Evolutionary conservation across 495 filamentous ascomycete species (phyloP).

Genomic region (Lasiosphaeria miniovina): DNA sequence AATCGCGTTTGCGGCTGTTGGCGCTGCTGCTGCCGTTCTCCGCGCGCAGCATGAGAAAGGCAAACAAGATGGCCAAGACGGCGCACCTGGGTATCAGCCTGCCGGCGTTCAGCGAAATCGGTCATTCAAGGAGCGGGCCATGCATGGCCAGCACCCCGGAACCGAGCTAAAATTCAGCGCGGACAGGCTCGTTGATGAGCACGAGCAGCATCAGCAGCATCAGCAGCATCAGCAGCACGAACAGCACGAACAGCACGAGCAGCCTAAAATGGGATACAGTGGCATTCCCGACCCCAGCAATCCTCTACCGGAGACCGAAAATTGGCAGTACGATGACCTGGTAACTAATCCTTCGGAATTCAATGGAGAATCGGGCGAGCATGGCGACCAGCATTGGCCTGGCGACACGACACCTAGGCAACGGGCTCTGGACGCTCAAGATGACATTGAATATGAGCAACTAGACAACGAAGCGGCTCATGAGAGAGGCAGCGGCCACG

Average conservation of each 20-base stretch:
- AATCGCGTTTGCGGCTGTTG: slow-evolving; percentile 51
- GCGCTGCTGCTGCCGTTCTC: slow-evolving; percentile 47
- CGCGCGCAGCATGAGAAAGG: slow-evolving; percentile 34
- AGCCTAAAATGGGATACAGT: slow-evolving; percentile 58
- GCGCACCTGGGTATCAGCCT: slow-evolving; percentile 25
- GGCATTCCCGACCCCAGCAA: slow-evolving; percentile 59
- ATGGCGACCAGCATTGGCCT: slow-evolving; percentile 37
- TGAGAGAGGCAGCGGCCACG: slow-evolving; percentile 20
- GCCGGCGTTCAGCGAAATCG: slow-evolving; percentile 45
- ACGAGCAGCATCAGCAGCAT: slow-evolving; percentile 17
- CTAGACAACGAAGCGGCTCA: slow-evolving; percentile 17
- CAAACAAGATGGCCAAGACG: slow-evolving; percentile 33
- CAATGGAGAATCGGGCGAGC: slow-evolving; percentile 33
- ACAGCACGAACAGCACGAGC: slow-evolving; percentile 46
- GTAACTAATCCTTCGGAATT: slow-evolving; percentile 41
- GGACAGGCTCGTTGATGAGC: slow-evolving; percentile 47
- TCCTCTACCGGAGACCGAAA: slow-evolving; percentile 66
- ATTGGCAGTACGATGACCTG: slow-evolving; percentile 57
- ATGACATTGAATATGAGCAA: slow-evolving; percentile 33
- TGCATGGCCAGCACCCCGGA: slow-evolving; percentile 46
- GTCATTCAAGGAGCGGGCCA: slow-evolving; percentile 56
- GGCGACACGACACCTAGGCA: slow-evolving; percentile 41
- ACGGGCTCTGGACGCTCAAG: slow-evolving; percentile 25
- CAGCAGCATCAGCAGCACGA: slow-evolving; percentile 41
- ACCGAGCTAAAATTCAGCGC: slow-evolving; percentile 76